Evolutionary conservation across 192 early-diverging fungal genomes (phyloP), one percentile per base, ranked within the genome.

Genomic region (Podila minutissima): DNA sequence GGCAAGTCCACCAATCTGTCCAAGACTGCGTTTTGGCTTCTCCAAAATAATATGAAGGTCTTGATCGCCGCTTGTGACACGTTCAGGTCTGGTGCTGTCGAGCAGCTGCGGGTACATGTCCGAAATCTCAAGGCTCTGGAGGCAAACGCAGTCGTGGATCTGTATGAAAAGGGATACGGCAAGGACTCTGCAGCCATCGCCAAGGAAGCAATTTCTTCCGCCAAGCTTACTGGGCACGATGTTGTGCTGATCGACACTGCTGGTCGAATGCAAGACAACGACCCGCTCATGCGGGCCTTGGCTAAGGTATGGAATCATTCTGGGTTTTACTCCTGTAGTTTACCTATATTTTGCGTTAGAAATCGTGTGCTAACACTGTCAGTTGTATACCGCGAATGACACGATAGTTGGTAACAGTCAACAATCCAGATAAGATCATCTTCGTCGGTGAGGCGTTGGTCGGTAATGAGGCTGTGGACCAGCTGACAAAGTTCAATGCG

Each of bases 211-310:
- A 94, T 97, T 69, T 74, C 84, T 17, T 74, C 75, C 75, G 95
- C 94, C 13, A 91, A 90, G 19, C 59, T 74, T 50, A 88, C 94
- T 53, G 84, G 83, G 1, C 96, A 93, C 81, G 96, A 98, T 83
- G 96, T 97, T 8, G 96, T 97, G 15, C 85, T 98, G 28, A 93
- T 98, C 37, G 97, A 98, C 74, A 98, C 97, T 5, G 97, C 97
- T 7, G 97, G 97, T 2, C 90, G 97, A 48, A 98, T 98, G 97
- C 97, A 98, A 82, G 97, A 98, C 74, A 98, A 98, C 70, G 97
- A 97, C 84, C 97, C 97, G 10, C 79, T 98, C 74, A 98, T 98
- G 97, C 90, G 97, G 19, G 95, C 97, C 0, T 86, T 98, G 64
- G 92, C 97, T 29, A 98, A 98, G 83, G 90, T 92, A 78, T 3